phyloP scores from a whole-genome alignment of 169 alveolate species.

The Cryptosporidium bovis region DNA sequence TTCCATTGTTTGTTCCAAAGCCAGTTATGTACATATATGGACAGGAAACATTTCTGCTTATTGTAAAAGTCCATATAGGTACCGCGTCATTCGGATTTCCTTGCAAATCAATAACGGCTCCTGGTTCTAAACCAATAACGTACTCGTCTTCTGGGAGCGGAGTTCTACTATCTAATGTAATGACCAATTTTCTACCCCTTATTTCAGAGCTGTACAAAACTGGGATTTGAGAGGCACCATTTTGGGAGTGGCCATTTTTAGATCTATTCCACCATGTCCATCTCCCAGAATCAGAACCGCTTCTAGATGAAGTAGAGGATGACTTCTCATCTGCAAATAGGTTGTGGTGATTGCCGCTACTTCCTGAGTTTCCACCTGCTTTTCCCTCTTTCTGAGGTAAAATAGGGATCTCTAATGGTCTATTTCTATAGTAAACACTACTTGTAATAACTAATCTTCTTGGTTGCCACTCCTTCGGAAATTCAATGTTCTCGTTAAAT shows the following conservation, averaged over 20 bases:
- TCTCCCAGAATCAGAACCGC: conserved; percentile 10
- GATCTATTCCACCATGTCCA: conserved; percentile 74
- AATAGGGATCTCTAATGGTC: conserved; percentile 59
- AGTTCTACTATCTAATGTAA: conserved; percentile 75
- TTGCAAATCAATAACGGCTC: conserved; percentile 76
- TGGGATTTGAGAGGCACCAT: conserved; percentile 3
- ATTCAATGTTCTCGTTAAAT: conserved; percentile 77
- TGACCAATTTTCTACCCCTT: conserved; percentile 72
- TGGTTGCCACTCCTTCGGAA: conserved; percentile 69
- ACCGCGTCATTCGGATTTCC: conserved; percentile 78
- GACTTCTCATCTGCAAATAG: conserved; percentile 23
- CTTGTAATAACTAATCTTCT: conserved; percentile 63
- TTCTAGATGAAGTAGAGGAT: neutral
- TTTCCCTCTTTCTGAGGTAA: conserved; percentile 31
- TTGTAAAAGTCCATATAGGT: conserved; percentile 68
- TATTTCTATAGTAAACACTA: conserved; percentile 22
- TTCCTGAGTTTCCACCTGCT: neutral
- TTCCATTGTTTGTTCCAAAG: conserved; percentile 77
- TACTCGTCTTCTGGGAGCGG: conserved; percentile 80
- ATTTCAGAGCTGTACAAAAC: conserved; percentile 70
- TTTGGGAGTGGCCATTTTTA: conserved; percentile 22
- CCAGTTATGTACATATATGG: conserved; percentile 81
- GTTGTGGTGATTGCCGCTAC: neutral
- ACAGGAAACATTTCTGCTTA: conserved; percentile 78
- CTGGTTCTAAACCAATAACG: conserved; percentile 75